These are phyloP conservation scores for Trifolium dubium DNA, from an alignment of 306 rosid genomes.

Conservation along the genomic window DNA sequence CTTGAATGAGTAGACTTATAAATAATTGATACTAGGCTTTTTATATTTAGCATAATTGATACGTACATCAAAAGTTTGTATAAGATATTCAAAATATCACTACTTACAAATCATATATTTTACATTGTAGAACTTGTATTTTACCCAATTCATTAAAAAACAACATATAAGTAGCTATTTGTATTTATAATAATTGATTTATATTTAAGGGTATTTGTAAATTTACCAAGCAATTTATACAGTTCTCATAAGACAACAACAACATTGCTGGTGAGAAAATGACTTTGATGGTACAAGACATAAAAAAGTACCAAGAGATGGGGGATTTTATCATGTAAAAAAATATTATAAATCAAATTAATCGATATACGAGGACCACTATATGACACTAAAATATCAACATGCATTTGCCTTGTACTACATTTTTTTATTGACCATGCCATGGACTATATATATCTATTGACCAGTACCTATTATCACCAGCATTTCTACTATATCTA, in stretches of 20 bases:
- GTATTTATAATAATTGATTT: background rate
- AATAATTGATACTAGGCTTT: background rate
- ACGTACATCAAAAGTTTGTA: background rate
- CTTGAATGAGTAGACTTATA: background rate
- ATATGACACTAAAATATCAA: constrained; percentile 7
- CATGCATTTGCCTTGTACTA: constrained; percentile 15
- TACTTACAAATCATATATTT: background rate
- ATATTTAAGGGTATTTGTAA: constrained; percentile 11
- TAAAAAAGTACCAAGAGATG: constrained; percentile 37
- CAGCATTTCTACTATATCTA: constrained; percentile 5
- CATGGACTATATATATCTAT: constrained; percentile 8
- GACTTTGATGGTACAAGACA: constrained; percentile 48
- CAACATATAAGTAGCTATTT: background rate
- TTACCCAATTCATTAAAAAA: background rate
- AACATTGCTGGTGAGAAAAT: constrained; percentile 47
- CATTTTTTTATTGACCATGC: constrained; percentile 1
- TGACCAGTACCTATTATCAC: constrained; percentile 2
- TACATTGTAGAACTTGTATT: background rate
- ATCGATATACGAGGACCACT: constrained; percentile 42
- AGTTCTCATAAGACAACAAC: constrained; percentile 45
- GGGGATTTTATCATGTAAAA: constrained; percentile 35
- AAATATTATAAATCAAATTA: constrained; percentile 21
- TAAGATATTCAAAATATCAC: too few species aligned
- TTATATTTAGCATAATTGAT: background rate
- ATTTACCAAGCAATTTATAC: constrained; percentile 31